Evolutionary conservation across 257 asterid genomes (phyloP), one percentile per base, ranked within the genome.

Genomic region (Anisodus tanguticus): DNA sequence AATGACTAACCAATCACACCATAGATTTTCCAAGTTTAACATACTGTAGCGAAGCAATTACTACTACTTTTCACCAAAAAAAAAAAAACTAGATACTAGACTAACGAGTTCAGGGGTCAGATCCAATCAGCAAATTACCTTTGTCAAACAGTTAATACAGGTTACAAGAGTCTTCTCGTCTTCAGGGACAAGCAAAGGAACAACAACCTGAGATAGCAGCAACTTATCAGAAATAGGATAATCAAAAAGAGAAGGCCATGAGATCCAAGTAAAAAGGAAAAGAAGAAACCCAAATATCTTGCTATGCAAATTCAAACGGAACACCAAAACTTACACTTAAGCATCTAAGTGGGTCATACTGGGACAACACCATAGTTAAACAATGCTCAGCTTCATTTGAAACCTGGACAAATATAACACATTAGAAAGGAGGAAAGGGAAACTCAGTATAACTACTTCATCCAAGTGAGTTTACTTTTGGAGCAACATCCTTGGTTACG

Each of bases 151-250:
- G 91, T 95, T 97, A 85, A 95, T 92, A 91, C 98, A 97, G 51
- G 97, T 95, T 85, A 97, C 98, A 53, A 97, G 97, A 88, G 96
- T 94, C 93, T 91, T 92, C 89, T 97, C 99, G 84, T 97, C 99
- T 90, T 97, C 98, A 26, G 98, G 93, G 71, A 91, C 98, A 74
- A 97, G 93, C 88, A 95, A 90, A 43, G 99, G 99, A 87, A 94
- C 97, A 87, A 97, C 91, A 86, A 97, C 97, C 98, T 97, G 92
- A 89, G 87, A 82, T 5, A 13, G 80, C 81, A 81, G 83, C 71
- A 67, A 69, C 71, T 82, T 35, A 53, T 64, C 84, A 80, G 82
- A 87, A 35, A 60, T 68, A 82, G 72, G 63, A 80, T 41, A 45
- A 81, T 35, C 82, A 80, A 70, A 55, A 74, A 6, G 77, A 68